These are phyloP conservation scores for Cardamine chenopodiifolia DNA, from an alignment of 345 rosid genomes.

Conservation along the genomic window DNA sequence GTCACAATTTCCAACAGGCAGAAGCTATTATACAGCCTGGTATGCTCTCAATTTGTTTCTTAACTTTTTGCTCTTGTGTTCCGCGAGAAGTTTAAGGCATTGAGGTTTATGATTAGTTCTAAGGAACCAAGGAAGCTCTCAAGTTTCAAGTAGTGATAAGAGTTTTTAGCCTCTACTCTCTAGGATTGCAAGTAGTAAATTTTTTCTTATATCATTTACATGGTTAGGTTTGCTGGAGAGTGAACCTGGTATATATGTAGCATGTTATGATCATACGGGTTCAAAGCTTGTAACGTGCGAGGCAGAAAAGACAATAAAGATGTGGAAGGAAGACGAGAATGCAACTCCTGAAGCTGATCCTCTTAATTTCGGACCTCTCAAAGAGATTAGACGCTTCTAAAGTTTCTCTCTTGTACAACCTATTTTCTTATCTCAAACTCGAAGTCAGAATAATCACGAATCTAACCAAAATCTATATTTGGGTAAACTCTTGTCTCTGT, in stretches of 20 bases:
- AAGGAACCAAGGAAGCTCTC: not conserved
- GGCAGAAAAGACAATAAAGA: slow-evolving; percentile 87
- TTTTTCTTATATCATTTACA: not conserved
- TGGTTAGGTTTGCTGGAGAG: slow-evolving; percentile 79
- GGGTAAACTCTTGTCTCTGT: not conserved
- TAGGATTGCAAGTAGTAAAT: not conserved
- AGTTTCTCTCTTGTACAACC: not conserved
- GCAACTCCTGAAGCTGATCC: slow-evolving; percentile 94
- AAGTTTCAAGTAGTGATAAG: not conserved
- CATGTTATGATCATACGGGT: slow-evolving; percentile 73
- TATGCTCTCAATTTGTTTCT: slow-evolving; percentile 12
- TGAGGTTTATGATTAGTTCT: not conserved
- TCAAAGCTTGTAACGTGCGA: slow-evolving; percentile 75
- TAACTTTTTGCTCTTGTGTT: not conserved
- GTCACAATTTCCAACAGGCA: slow-evolving; percentile 84
- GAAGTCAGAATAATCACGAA: slow-evolving; percentile 4
- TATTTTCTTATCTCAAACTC: slow-evolving; percentile 4
- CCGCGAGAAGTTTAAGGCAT: not conserved
- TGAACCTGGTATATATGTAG: slow-evolving; percentile 88
- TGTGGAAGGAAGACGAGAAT: slow-evolving; percentile 92
- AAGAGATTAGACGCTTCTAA: slow-evolving; percentile 76
- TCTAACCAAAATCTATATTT: not conserved
- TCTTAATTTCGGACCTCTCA: slow-evolving; percentile 81
- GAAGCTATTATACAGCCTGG: slow-evolving; percentile 58
- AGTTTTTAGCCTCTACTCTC: not conserved